Evolutionary conservation across 2,329 filamentous ascomycete species (phyloP).

Genomic region (Juglanconis juglandina): DNA sequence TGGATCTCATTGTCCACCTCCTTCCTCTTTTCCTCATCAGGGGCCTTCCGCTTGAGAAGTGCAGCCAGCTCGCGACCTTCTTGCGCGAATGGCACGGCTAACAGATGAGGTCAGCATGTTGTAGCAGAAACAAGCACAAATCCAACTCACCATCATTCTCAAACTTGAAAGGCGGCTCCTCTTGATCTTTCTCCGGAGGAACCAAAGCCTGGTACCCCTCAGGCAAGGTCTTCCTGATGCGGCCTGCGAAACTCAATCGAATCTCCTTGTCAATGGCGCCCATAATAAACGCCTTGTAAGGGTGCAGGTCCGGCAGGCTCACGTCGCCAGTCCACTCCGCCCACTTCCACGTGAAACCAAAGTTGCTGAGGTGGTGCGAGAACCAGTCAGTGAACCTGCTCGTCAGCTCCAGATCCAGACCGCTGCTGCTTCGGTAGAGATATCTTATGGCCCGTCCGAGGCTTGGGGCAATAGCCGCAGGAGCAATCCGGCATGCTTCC

Average conservation of each 20-base stretch:
- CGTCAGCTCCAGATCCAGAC: slow-evolving; percentile 80
- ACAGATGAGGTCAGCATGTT: slow-evolving; percentile 12
- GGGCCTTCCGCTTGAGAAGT: slow-evolving; percentile 78
- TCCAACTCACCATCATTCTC: slow-evolving; percentile 65
- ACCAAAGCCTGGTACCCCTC: slow-evolving; percentile 81
- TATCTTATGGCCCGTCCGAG: slow-evolving; percentile 89
- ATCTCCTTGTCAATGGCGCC: slow-evolving; percentile 96
- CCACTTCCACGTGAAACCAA: slow-evolving; percentile 99
- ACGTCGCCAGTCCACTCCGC: slow-evolving; percentile 92
- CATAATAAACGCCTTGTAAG: slow-evolving; percentile 88
- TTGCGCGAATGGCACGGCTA: slow-evolving; percentile 74
- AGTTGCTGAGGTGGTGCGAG: slow-evolving; percentile 94
- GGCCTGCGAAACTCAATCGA: slow-evolving; percentile 89
- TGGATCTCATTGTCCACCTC: slow-evolving; percentile 84
- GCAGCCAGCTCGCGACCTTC: slow-evolving; percentile 80
- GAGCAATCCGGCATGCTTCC: slow-evolving; percentile 92
- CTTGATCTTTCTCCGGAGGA: slow-evolving; percentile 83
- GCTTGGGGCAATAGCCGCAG: slow-evolving; percentile 92
- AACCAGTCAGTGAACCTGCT: slow-evolving; percentile 97
- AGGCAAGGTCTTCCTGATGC: slow-evolving; percentile 90
- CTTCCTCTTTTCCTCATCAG: slow-evolving; percentile 75
- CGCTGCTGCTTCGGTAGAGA: slow-evolving; percentile 77
- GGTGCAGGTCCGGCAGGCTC: slow-evolving; percentile 70
- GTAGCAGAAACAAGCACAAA: slow-evolving; percentile 56
- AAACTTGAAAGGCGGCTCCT: slow-evolving; percentile 95